Evolutionary conservation across 768 basidiomycete genomes (phyloP), one percentile per base, ranked within the genome.

Genomic region (Albatrellus ellisii): DNA sequence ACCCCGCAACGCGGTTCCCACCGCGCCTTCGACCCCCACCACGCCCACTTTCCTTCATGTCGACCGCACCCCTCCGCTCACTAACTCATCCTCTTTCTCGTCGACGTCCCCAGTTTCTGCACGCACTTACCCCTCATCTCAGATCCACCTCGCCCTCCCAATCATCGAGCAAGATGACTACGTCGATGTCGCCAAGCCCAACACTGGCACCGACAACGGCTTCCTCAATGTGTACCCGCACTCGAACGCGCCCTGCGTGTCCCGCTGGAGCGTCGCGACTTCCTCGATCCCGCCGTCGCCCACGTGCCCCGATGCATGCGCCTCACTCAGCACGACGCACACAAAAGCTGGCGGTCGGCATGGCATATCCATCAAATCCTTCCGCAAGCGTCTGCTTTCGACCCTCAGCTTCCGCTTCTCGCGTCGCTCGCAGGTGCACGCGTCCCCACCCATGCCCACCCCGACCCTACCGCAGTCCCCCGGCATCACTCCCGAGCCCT

Each of bases 211-310:
- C 42, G 39, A 26, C 18, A 22, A 11, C 36, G 37, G 17, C 26
- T 43, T 28, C 28, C 24, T 25, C 10, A 17, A 25, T 12, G 12
- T 17, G 26, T 18, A 10, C 29, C 44, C 6, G 10, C 35, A 41
- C n/a, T 41, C 38, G 11, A 45, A 48, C 12, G 49, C 45, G 27
- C 49, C 47, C 38, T 50, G 45, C 17, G 49, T 36, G 10, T 46
- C 43, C 11, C 50, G 50, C 38, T 51, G 50, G 50, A 49, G 47
- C 33, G 39, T 51, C 17, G 50, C 48, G 4, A 46, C 50, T 12
- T 45, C 21, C 18, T n/a, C n/a, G n/a, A n/a, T n/a, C n/a, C n/a
- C n/a, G n/a, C n/a, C n/a, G n/a, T n/a, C n/a, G n/a, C n/a, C n/a
- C n/a, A n/a, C n/a, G n/a, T n/a, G n/a, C n/a, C n/a, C n/a, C n/a